phyloP scores from a whole-genome alignment of 441 rosid species.

The Macaranga tanarius region DNA sequence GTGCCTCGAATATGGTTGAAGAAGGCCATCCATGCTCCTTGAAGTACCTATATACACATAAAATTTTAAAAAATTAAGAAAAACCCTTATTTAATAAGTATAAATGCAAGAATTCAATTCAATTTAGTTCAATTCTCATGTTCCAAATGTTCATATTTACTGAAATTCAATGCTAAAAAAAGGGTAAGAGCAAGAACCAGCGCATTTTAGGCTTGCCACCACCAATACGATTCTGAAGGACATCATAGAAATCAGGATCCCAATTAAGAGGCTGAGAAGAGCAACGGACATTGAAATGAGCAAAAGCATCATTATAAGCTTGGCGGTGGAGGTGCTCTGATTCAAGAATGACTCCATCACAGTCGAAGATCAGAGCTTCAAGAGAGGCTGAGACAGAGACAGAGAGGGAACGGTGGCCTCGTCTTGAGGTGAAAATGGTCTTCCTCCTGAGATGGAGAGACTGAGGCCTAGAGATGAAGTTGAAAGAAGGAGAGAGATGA shows the following conservation, averaged over 20 bases:
- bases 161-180: too few species aligned
- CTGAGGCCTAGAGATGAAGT: conserved; percentile 13
- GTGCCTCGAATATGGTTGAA: conserved; percentile 52
- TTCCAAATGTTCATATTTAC: too few species aligned
- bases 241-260: conserved; percentile 72
- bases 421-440: background rate
- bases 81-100: background rate
- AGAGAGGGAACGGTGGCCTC: conserved; percentile 4
- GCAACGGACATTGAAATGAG: conserved; percentile 72
- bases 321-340: conserved; percentile 87
- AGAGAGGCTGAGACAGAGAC: conserved; percentile 48
- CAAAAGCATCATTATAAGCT: conserved; percentile 90
- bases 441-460: conserved; percentile 32
- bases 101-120: too few species aligned
- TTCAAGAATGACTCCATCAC: conserved; percentile 89
- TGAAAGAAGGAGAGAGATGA: conserved; percentile 20
- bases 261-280: conserved; percentile 59
- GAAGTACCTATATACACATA: conserved; percentile 53
- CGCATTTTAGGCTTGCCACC: conserved; percentile 98
- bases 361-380: conserved; percentile 76
- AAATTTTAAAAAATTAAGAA: background rate
- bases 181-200: conserved; percentile 41
- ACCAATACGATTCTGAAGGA: conserved; percentile 79
- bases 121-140: too few species aligned
- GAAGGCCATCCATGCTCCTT: conserved; percentile 93